Conservation (phyloP, 305 asterid genomes). For the Solanum hybrid region DNA sequence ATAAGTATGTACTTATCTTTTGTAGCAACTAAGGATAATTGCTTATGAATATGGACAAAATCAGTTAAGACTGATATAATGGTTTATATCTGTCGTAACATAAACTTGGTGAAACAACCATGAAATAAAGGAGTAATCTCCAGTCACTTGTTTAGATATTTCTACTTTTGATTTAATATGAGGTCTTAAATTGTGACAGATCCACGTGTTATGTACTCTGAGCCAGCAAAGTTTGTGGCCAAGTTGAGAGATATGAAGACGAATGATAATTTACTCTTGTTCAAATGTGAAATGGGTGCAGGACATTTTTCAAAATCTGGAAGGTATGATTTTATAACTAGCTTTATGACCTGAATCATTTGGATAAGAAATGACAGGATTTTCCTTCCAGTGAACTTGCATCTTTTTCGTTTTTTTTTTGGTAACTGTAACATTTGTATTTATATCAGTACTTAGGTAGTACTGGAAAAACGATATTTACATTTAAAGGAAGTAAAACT, state of each 20-base stretch:
- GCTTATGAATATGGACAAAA: not conserved
- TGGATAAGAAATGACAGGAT: not conserved
- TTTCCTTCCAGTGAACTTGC: not conserved
- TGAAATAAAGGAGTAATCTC: not conserved
- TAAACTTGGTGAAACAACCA: not conserved
- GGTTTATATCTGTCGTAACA: not conserved
- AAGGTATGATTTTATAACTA: slow-evolving; percentile 40
- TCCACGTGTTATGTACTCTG: slow-evolving; percentile 82
- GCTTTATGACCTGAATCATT: not conserved
- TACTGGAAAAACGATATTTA: not conserved
- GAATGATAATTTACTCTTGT: slow-evolving; percentile 58
- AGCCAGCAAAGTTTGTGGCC: slow-evolving; percentile 92
- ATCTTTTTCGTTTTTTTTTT: not conserved
- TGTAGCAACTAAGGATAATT: not conserved
- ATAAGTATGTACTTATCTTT: not conserved
- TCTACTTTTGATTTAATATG: slow-evolving; percentile 1
- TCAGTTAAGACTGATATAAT: not conserved
- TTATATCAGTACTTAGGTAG: not conserved
- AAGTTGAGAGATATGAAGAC: slow-evolving; percentile 85
- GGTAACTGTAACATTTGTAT: not conserved
- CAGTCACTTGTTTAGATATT: not conserved
- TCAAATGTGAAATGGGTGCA: slow-evolving; percentile 90
- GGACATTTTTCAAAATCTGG: slow-evolving; percentile 97
- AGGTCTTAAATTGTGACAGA: slow-evolving; percentile 34
- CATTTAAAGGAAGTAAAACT: not conserved